Base-by-base conservation (phyloP, 2,329 filamentous ascomycete genomes). In the Fusarium zealandicum region DNA sequence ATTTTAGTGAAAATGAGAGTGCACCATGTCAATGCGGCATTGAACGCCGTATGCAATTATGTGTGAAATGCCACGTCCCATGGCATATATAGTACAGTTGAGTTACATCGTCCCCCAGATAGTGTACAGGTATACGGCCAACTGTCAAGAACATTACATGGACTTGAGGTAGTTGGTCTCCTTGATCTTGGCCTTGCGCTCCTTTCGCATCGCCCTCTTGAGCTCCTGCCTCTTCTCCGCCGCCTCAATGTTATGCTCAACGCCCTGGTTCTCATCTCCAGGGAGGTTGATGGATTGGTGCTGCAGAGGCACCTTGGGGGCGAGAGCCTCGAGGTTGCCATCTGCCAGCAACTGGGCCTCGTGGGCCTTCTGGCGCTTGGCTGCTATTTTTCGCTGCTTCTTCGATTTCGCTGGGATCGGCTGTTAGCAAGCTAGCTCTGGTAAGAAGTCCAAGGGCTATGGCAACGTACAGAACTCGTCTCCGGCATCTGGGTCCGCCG, bases 81-180 rank as follows among this genome's bases (percentile, higher is more conserved):
- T 27, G 22, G 45, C 52, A 57, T 46, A 47, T 67, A 69, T 72
- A 61, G 50, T 69, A 71, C 65, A 72, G 47, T 45, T 53, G 50
- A 52, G 54, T 61, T 55, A 37, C 51, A 53, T 60, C 50, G 42
- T 57, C 46, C 42, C 54, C 43, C 17, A 50, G 27, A 38, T 71
- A 63, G 63, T 67, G 59, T 70, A 68, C 69, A 71, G 43, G 40
- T 56, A 38, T 48, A 43, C 54, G 33, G 31, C 45, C 39, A 59
- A 49, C 28, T 41, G 31, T 52, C 43, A 52, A 32, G 17, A 44
- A 41, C 22, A 63, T 77, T 80, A 86, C 89, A 93, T 91, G 36
- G 86, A 84, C 82, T 89, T 90, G 75, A 95, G 83, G 82, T 92
- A 95, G 77, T 95, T 95, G 71, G 76, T 77, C 80, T 95, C 90